Conservation (phyloP, 208 protist genomes). For the Leishmania tarentolae region DNA sequence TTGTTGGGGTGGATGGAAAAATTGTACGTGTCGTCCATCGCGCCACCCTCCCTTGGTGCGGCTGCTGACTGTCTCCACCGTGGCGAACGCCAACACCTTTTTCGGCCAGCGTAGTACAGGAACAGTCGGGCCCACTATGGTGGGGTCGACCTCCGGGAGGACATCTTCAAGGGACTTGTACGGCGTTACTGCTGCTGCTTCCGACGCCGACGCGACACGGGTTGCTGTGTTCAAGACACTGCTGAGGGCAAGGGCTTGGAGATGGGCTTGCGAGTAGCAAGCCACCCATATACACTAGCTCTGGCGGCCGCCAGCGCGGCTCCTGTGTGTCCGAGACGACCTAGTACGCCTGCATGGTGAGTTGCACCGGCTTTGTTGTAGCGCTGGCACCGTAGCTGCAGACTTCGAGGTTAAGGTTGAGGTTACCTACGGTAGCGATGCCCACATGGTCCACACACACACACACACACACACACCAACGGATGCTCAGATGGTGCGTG, state of each 20-base stretch:
- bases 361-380: conserved; percentile 24
- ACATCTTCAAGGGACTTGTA: conserved; percentile 24
- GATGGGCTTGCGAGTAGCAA: conserved; percentile 34
- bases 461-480: conserved; percentile 31
- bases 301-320: conserved; percentile 36
- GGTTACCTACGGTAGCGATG: conserved; percentile 11
- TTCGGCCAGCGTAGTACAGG: conserved; percentile 49
- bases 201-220: background rate
- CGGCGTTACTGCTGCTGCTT: background rate
- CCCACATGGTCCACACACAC: conserved; percentile 51
- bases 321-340: conserved; percentile 34
- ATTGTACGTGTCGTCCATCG: conserved; percentile 27
- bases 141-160: conserved; percentile 25
- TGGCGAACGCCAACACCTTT: conserved; percentile 44
- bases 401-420: background rate
- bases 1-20: conserved; percentile 20
- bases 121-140: conserved; percentile 41
- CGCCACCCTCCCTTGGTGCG: conserved; percentile 5
- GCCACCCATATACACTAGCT: conserved; percentile 40
- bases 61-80: conserved; percentile 29
- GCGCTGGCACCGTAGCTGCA: background rate
- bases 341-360: conserved; percentile 46
- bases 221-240: conserved; percentile 14
- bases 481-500: background rate
- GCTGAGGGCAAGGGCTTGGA: conserved; percentile 39